A percentile compares a stretch with the other conserved stretches of the same genome.
Evolutionary conservation across 2,329 filamentous ascomycete genomes (phyloP).

Genomic region (Colletotrichum scovillei): DNA sequence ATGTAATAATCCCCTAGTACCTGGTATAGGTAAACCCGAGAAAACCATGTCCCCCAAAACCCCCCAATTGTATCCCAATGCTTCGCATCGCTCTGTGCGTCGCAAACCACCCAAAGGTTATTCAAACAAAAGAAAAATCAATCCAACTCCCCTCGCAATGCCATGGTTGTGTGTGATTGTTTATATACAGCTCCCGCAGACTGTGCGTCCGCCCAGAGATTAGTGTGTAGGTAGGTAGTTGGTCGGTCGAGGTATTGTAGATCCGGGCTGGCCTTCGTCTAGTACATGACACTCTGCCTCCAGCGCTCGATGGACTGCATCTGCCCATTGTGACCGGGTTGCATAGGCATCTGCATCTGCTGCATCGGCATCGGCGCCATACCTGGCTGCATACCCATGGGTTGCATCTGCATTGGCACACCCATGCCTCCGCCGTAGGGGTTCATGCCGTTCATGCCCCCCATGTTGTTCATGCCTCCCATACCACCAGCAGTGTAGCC

Average conservation of each 20-base stretch:
- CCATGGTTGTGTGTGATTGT: conserved; percentile 5
- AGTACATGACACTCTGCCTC: conserved; percentile 51
- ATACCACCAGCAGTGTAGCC: conserved; percentile 36
- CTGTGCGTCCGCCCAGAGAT: neutral
- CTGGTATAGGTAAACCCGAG: neutral
- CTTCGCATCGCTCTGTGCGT: conserved; percentile 1
- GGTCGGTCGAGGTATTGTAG: too few relatives aligned
- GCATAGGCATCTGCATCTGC: conserved; percentile 32
- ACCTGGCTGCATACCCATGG: conserved; percentile 30
- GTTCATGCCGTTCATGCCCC: conserved; percentile 36
- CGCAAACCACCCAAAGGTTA: neutral
- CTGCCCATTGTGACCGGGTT: conserved; percentile 33
- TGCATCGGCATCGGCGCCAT: conserved; percentile 40
- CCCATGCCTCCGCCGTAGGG: conserved; percentile 33
- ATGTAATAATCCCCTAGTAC: neutral
- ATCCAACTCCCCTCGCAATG: conserved; percentile 35
- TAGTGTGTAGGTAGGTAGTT: neutral
- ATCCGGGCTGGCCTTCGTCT: neutral
- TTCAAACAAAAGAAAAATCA: conserved; percentile 13
- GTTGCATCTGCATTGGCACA: conserved; percentile 38
- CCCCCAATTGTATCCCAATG: neutral
- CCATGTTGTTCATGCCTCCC: conserved; percentile 33
- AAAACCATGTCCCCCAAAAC: neutral
- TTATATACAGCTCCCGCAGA: conserved; percentile 7
- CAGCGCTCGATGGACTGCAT: conserved; percentile 47